Base-by-base conservation (phyloP, 2,329 filamentous ascomycete genomes). In the Triangularia verruculosa region DNA sequence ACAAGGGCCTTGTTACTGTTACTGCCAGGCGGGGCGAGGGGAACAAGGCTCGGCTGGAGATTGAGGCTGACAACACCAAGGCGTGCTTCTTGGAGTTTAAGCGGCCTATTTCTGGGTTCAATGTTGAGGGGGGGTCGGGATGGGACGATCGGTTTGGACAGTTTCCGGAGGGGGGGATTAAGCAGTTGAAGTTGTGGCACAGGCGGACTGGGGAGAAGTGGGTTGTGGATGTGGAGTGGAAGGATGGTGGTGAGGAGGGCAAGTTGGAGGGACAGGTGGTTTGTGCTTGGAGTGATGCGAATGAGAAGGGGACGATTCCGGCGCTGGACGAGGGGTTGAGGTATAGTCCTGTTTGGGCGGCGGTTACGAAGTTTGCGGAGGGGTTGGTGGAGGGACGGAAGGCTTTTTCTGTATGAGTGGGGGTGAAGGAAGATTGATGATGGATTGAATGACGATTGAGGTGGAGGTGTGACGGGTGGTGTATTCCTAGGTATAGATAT, bases 251-350 rank as follows among this genome's bases (percentile, higher is more conserved):
- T 12, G 51, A 12, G 12, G 59, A n/a, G 7, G 1, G 8, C 57
- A 69, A 20, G 32, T 73, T 92, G 32, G 82, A 81, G 67, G 91
- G 93, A 1, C 83, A 79, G 32, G 86, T 93, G 1, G 82, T 89
- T 15, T 98, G 95, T 76, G 80, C 91, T 30, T 98, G 93, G 93
- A 92, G 89, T 71, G 95, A 99, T 78, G 88, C 86, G 53, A 97
- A 97, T 72, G 78, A 79, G 34, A 76, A 78, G 2, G 89, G 86
- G 3, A 82, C 82, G 1, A 93, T 98, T 56, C 93, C 94, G 0
- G 93, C 93, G 0, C 84, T 94, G 59, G 90, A 95, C 70, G 93
- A 98, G 77, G 81, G 91, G 57, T 79, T 84, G 69, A 84, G 88
- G 73, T 97, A 88, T 76, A 83, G 88, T 69, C 95, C 95, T 0